Evolutionary conservation across 805 yeast species (phyloP), one percentile per base, ranked within the genome.

Genomic region (Pichia rugopelliculosa): DNA sequence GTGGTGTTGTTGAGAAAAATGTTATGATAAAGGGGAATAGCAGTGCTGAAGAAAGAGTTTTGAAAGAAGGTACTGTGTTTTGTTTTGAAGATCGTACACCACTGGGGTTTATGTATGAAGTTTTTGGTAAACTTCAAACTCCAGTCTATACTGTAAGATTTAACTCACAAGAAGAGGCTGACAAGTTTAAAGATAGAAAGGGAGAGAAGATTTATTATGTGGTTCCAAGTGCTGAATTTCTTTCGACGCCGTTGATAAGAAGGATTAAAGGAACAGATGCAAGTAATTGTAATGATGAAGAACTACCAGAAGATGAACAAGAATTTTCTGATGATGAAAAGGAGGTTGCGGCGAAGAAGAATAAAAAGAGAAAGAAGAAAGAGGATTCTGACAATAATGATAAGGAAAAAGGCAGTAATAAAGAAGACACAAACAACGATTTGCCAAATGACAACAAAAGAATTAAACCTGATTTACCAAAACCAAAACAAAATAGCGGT

Each of bases 311-410:
- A 56, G 95, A 86, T 26, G 98, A 93, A 62, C 95, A 87, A 62
- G 98, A 91, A 61, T 91, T 83, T 56, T 87, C 96, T 1, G 98
- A 93, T 62, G 98, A 93, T 64, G 98, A 91, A 60, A 78, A 77
- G 51, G 98, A 93, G 62, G 76, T 80, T 56, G 82, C 77, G 33
- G 77, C 77, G 40, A 90, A 84, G 60, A 77, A 75, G 45, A 65
- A 72, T 21, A 81, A 75, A 62, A 87, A 84, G 65, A 76, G 75
- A 49, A 77, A 77, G 65, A 79, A 76, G 56, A 73, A 69, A 51
- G 27, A 8, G 48, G 67, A 54, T 49, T 8, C 20, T 11, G 36
- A 36, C 18, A 22, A 33, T 39, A 6, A 12, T n/a, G 26, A 33
- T 7, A 25, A 23, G n/a, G n/a, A n/a, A n/a, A n/a, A n/a, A n/a